These are phyloP conservation scores for Aspergillus indologenus DNA, from an alignment of 495 filamentous ascomycete genomes.

Conservation along the genomic window DNA sequence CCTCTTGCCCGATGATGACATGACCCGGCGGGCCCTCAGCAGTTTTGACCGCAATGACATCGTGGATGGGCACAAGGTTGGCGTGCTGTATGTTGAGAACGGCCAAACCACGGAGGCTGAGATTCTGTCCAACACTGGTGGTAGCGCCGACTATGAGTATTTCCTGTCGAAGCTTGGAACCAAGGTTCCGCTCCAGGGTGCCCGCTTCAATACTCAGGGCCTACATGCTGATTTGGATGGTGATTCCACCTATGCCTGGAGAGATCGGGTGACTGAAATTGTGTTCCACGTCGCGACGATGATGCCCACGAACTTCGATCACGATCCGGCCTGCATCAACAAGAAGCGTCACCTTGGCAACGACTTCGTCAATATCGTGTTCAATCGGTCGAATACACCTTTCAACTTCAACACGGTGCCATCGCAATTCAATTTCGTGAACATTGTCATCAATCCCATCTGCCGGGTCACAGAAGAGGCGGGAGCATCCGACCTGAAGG, in stretches of 20 bases:
- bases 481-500: conserved; percentile 18
- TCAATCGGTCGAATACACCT: conserved; percentile 85
- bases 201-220: conserved; percentile 90
- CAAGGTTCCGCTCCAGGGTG: conserved; percentile 71
- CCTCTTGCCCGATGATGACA: conserved; percentile 77
- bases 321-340: conserved; percentile 68
- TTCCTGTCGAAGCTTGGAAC: conserved; percentile 80
- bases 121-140: conserved; percentile 79
- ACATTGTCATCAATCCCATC: conserved; percentile 91
- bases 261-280: conserved; percentile 89
- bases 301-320: conserved; percentile 84
- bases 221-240: conserved; percentile 85
- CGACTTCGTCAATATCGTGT: conserved; percentile 97
- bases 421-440: conserved; percentile 90
- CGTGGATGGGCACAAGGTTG: conserved; percentile 93
- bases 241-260: conserved; percentile 84
- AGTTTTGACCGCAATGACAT: conserved; percentile 84
- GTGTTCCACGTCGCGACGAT: conserved; percentile 93
- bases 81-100: conserved; percentile 85
- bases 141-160: conserved; percentile 78
- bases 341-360: conserved; percentile 98
- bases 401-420: conserved; percentile 92
- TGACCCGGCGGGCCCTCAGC: conserved; percentile 69
- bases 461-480: conserved; percentile 48
- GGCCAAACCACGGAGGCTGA: conserved; percentile 76